Conservation (phyloP, 2,329 filamentous ascomycete species). For the Phyllosticta capitalensis region DNA sequence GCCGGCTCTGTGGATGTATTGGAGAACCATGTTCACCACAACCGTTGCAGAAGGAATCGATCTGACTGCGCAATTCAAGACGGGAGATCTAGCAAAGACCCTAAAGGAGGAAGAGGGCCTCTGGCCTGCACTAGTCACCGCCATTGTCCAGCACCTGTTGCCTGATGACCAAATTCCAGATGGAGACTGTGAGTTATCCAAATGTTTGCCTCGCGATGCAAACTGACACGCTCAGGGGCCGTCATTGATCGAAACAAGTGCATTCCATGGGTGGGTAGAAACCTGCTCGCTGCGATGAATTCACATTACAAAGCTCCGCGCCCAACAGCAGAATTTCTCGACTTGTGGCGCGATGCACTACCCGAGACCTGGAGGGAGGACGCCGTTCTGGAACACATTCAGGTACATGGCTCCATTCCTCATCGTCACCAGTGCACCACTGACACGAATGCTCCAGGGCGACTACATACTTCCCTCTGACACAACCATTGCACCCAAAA, state of each 20-base stretch:
- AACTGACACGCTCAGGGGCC: constrained; percentile 19
- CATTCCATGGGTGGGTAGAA: constrained; percentile 24
- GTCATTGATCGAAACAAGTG: constrained; percentile 25
- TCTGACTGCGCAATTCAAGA: constrained; percentile 30
- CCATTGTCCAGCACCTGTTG: constrained; percentile 28
- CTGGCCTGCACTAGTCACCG: constrained; percentile 28
- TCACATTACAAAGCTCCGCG: constrained; percentile 15
- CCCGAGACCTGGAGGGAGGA: constrained; percentile 29
- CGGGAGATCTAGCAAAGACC: constrained; percentile 22
- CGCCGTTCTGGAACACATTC: constrained; percentile 23
- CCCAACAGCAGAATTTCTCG: constrained; percentile 26
- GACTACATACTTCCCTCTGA: constrained; percentile 24
- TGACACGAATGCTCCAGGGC: constrained; percentile 10
- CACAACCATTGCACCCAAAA: constrained; percentile 23
- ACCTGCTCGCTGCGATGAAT: constrained; percentile 21
- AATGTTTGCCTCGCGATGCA: not conserved
- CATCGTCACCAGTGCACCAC: not conserved
- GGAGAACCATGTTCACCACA: constrained; percentile 35
- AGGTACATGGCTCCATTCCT: constrained; percentile 8
- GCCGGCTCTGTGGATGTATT: constrained; percentile 38
- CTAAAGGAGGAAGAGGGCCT: constrained; percentile 24
- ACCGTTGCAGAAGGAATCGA: constrained; percentile 33
- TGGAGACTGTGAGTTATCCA: constrained; percentile 14
- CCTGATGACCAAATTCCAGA: constrained; percentile 18
- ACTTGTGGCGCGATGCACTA: constrained; percentile 28